Evolutionary conservation across 495 filamentous ascomycete genomes (phyloP).

Genomic region (Aspergillus conjunctus): DNA sequence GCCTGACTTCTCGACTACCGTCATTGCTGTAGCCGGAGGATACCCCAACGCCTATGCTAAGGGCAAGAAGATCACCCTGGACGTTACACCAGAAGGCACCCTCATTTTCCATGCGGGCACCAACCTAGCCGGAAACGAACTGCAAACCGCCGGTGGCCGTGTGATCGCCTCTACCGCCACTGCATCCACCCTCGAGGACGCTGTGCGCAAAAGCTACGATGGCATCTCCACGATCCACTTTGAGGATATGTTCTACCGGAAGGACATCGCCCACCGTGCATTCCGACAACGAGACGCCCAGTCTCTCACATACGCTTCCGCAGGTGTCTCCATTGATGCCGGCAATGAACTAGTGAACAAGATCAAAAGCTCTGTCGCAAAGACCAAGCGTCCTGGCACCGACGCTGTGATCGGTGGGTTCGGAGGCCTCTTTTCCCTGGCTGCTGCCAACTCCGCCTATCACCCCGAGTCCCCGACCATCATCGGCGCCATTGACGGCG

Average conservation of each 20-base stretch:
- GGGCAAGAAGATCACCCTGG: constrained; percentile 71
- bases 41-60: constrained; percentile 90
- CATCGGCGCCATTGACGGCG: constrained; percentile 90
- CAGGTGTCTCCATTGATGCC: constrained; percentile 89
- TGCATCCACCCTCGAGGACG: constrained; percentile 72
- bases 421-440: constrained; percentile 83
- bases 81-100: constrained; percentile 51
- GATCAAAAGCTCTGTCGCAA: constrained; percentile 81
- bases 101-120: constrained; percentile 96
- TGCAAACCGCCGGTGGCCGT: constrained; percentile 80
- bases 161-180: constrained; percentile 88
- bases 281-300: constrained; percentile 46
- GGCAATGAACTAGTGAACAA: constrained; percentile 87
- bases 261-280: constrained; percentile 82
- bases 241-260: constrained; percentile 87
- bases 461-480: constrained; percentile 69
- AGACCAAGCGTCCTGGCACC: constrained; percentile 80
- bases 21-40: constrained; percentile 91
- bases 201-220: constrained; percentile 80
- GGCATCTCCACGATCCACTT: constrained; percentile 81
- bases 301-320: constrained; percentile 85
- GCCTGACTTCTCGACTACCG: constrained; percentile 75
- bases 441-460: constrained; percentile 68
- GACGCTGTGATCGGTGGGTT: constrained; percentile 94
- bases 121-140: constrained; percentile 56